Conservation (phyloP, 371 early-diverging fungal species). For the Rhizopus arrhizus region DNA sequence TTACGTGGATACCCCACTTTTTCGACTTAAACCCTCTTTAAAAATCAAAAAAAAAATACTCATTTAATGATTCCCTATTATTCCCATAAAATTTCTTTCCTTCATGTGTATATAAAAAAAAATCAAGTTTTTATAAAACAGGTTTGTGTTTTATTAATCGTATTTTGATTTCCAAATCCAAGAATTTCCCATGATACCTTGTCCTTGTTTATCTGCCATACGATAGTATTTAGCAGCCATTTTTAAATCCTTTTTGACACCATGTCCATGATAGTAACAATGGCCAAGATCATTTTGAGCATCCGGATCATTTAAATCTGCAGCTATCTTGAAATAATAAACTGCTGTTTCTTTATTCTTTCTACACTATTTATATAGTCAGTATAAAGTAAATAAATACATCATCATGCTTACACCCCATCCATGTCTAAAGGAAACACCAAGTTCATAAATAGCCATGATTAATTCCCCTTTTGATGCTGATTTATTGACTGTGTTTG, state of each 20-base stretch:
- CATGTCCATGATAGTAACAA: slow-evolving; percentile 77
- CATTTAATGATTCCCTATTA: not conserved
- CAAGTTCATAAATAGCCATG: slow-evolving; percentile 86
- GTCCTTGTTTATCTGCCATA: slow-evolving; percentile 79
- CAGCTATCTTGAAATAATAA: slow-evolving; percentile 88
- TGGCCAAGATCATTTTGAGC: slow-evolving; percentile 82
- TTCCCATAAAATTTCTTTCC: not conserved
- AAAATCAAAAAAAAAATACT: not conserved
- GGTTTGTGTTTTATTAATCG: slow-evolving; percentile 13
- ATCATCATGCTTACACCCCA: slow-evolving; percentile 75
- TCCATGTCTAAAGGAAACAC: slow-evolving; percentile 83
- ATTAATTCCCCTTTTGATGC: slow-evolving; percentile 65
- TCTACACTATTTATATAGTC: slow-evolving; percentile 29
- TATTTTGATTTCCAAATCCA: slow-evolving; percentile 69
- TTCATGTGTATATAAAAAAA: not conserved
- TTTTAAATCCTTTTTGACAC: slow-evolving; percentile 76
- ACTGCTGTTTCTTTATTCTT: slow-evolving; percentile 84
- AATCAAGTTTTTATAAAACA: not conserved
- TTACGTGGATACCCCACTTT: too few relatives aligned
- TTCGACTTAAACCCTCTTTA: not conserved
- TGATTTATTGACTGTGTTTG: slow-evolving; percentile 23
- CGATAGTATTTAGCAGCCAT: slow-evolving; percentile 85
- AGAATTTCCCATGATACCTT: slow-evolving; percentile 80
- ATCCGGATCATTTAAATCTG: slow-evolving; percentile 82
- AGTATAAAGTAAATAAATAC: not conserved